These are phyloP conservation scores for Mortierella hygrophila DNA, from an alignment of 192 early-diverging fungal species.

Conservation along the genomic window DNA sequence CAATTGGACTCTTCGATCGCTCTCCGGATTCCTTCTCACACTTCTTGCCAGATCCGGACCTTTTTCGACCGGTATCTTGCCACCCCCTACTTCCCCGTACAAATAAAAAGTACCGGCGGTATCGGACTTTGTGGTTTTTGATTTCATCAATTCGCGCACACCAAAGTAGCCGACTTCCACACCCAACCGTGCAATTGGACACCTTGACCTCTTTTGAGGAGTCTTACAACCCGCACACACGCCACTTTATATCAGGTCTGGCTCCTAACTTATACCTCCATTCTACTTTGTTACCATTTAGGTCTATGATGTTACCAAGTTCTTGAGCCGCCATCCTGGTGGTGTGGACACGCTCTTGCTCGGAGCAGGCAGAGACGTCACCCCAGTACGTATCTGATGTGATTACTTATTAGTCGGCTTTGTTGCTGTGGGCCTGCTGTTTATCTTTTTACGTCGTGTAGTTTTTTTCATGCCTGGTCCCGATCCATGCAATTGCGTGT, in stretches of 20 bases:
- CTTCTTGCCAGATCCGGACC: not conserved
- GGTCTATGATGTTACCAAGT: constrained; percentile 67
- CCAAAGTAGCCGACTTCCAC: not conserved
- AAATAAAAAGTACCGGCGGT: not conserved
- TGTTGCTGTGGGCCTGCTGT: not conserved
- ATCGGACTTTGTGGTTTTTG: not conserved
- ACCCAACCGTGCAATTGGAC: not conserved
- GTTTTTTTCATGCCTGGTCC: constrained; percentile 1
- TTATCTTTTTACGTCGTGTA: not conserved
- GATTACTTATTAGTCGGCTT: not conserved
- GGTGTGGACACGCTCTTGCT: constrained; percentile 61
- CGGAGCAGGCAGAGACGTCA: constrained; percentile 63
- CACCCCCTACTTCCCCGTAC: not conserved
- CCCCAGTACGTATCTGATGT: constrained; percentile 59
- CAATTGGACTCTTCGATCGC: not conserved
- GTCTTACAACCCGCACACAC: not conserved
- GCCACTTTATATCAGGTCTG: not conserved
- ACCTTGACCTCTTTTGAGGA: not conserved
- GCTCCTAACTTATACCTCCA: not conserved
- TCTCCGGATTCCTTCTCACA: not conserved
- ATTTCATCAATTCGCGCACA: not conserved
- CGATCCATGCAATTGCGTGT: constrained; percentile 5
- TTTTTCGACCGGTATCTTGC: not conserved
- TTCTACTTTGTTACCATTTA: not conserved
- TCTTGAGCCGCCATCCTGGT: constrained; percentile 61